These are phyloP conservation scores for Colletotrichum musicola DNA, from an alignment of 2,329 filamentous ascomycete species.

Conservation along the genomic window DNA sequence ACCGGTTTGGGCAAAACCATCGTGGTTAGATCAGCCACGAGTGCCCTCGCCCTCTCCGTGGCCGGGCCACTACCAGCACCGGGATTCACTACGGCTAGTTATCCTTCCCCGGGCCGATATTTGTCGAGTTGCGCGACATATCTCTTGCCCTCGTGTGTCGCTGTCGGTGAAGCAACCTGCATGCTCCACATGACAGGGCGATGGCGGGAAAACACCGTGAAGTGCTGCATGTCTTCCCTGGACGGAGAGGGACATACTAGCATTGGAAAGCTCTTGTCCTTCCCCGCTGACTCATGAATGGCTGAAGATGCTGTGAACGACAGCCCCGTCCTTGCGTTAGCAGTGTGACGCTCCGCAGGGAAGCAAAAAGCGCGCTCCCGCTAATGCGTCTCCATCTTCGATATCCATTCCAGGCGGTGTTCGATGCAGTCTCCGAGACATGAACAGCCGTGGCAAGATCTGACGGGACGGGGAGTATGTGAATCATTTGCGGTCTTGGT, in stretches of 20 bases:
- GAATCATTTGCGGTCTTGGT: slow-evolving; percentile 25
- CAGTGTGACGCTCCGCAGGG: slow-evolving; percentile 38
- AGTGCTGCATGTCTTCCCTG: slow-evolving; percentile 28
- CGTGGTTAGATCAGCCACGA: neutral
- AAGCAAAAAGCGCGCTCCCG: slow-evolving; percentile 35
- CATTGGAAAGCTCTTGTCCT: neutral
- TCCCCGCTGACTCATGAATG: slow-evolving; percentile 30
- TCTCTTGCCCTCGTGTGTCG: slow-evolving; percentile 13
- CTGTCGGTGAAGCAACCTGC: slow-evolving; percentile 32
- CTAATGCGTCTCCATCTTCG: slow-evolving; percentile 38
- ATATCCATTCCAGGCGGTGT: slow-evolving; percentile 35
- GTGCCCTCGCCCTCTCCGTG: neutral
- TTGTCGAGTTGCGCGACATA: slow-evolving; percentile 29
- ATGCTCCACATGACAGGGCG: slow-evolving; percentile 30
- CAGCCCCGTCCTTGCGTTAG: slow-evolving; percentile 26
- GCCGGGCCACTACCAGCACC: neutral
- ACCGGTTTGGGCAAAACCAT: neutral
- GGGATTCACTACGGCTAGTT: neutral
- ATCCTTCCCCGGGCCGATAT: neutral
- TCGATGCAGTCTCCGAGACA: slow-evolving; percentile 39
- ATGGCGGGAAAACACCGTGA: neutral
- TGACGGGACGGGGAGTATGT: slow-evolving; percentile 14
- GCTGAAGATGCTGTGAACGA: slow-evolving; percentile 34
- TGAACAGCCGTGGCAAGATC: slow-evolving; percentile 26
- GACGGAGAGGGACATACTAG: neutral